Evolutionary conservation across 1,139 yeast species (phyloP), one percentile per base, ranked within the genome.

Genomic region (Candida anutae): DNA sequence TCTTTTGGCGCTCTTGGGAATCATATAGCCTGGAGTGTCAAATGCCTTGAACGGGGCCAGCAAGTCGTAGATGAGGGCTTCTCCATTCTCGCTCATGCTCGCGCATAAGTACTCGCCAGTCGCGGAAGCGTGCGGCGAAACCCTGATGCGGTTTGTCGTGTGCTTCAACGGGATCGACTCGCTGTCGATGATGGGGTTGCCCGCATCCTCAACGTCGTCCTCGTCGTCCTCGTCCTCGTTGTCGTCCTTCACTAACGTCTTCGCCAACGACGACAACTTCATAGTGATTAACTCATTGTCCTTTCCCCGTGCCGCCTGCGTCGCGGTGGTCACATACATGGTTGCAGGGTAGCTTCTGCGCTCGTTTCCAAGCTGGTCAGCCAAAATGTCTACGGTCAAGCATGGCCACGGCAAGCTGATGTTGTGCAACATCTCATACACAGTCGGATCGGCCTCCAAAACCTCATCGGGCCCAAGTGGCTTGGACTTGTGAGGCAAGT

Each of bases 381-480:
- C 95, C 32, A 93, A 59, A 22, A 90, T 62, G 49, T 90, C 98
- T 37, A 93, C 67, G 2, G 96, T 84, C 48, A 90, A 63, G 58
- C 96, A 87, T 13, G 99, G 97, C 97, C 98, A 90, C 45, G 95
- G 94, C 53, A 90, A 64, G 51, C 83, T 84, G 37, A 90, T 84
- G 46, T 84, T 84, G 57, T 90, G 99, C 34, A 90, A 65, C 97
- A 90, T 88, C 47, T 90, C 95, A 52, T 93, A 90, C 4, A 90
- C 95, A 11, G 90, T 67, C 31, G 95, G 95, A 58, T 90, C 98
- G 2, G 98, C 95, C 58, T 90, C 97, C 50, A 90, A 68, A 6
- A 82, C 94, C 60, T 90, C 98, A 58, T 87, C 94, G 2, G 95
- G 94, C 1, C 95, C 97, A 39, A 90, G 65, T 5, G 95, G 95